Evolutionary conservation across 2,329 filamentous ascomycete genomes (phyloP).

Genomic region (Fusarium mangiferae): DNA sequence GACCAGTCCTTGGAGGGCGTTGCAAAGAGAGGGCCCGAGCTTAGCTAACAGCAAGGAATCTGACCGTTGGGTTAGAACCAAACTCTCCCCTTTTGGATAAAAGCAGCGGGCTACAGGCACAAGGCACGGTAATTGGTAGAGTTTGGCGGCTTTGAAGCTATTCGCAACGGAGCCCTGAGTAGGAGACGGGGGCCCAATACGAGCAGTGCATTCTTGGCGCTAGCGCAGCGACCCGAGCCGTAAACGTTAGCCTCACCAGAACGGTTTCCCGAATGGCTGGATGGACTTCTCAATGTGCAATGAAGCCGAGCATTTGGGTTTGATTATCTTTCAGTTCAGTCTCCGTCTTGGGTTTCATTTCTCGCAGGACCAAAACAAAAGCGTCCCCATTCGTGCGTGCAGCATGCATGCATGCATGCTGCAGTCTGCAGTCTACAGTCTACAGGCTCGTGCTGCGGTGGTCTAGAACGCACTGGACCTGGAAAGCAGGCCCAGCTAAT

Average conservation of each 20-base stretch:
- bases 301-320: neutral
- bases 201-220: neutral
- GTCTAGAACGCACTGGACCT: neutral
- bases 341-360: neutral
- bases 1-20: neutral
- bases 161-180: neutral
- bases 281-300: neutral
- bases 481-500: neutral
- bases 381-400: neutral
- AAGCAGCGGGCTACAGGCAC: neutral
- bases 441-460: neutral
- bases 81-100: neutral
- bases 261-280: neutral
- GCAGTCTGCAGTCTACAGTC: neutral
- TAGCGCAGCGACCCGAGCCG: constrained; percentile 37
- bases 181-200: neutral
- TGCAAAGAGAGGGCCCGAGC: neutral
- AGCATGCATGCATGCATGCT: too few species aligned
- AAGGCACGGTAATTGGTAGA: neutral
- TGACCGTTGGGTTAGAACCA: neutral
- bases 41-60: neutral
- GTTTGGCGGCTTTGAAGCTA: neutral
- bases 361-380: neutral
- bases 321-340: neutral
- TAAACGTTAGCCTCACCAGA: constrained; percentile 4